Evolutionary conservation across 2,329 filamentous ascomycete genomes (phyloP).

Genomic region (Penicillium rolfsii): DNA sequence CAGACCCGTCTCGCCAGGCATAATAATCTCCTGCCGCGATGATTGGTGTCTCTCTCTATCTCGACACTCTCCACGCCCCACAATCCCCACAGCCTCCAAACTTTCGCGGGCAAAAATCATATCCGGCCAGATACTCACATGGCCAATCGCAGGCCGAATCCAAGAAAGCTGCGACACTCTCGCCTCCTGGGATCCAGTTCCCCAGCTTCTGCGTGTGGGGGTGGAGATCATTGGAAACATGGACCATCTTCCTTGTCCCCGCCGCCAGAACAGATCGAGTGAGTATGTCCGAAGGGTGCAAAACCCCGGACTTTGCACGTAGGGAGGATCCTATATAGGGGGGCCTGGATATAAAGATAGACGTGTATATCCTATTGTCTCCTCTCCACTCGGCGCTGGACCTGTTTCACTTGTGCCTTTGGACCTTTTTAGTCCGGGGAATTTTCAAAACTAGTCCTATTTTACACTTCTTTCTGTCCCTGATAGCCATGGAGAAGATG

Average conservation of each 20-base stretch:
- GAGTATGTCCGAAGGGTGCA: neutral
- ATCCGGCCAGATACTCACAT: neutral
- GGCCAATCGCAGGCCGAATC: neutral
- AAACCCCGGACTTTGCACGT: neutral
- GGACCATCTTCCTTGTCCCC: neutral
- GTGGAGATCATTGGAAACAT: neutral
- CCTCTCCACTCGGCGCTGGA: neutral
- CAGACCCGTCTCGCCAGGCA: neutral
- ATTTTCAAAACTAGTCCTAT: neutral
- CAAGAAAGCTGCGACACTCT: neutral
- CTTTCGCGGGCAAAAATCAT: conserved; percentile 11
- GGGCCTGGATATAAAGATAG: neutral
- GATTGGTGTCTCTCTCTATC: conserved; percentile 2
- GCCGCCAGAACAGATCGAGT: conserved; percentile 4
- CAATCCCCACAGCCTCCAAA: conserved; percentile 8
- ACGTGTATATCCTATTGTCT: neutral
- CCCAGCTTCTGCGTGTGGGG: neutral
- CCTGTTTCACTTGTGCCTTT: neutral
- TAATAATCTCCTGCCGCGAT: neutral
- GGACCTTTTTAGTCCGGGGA: neutral
- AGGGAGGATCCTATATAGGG: neutral
- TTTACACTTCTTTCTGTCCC: neutral
- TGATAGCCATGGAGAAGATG: conserved; percentile 18
- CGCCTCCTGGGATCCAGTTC: neutral
- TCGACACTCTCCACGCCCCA: conserved; percentile 4